Base-by-base conservation (phyloP, 768 basidiomycete species). In the Boletus edulis region DNA sequence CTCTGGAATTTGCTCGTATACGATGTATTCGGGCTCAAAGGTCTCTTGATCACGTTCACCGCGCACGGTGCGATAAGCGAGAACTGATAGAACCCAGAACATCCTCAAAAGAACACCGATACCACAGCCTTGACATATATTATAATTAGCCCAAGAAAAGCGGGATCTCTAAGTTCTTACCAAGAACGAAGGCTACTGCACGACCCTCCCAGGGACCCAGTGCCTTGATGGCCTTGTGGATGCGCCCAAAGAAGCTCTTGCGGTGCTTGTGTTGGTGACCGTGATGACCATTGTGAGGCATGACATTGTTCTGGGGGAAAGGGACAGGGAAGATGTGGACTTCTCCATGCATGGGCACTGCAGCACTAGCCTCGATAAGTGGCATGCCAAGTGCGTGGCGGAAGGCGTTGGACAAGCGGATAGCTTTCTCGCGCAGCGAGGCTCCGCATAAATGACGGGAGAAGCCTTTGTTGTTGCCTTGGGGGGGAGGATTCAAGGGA, bases 121-220 rank as follows among this genome's bases (percentile, higher is more conserved):
- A 48, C 90, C 90, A 62, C 88, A 91, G n/a, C 89, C 89, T 90
- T 34, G 17, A 46, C 40, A 47, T 4, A 37, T 11, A 13, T 39
- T 31, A 35, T 20, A 5, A 44, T 60, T 24, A 59, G 18, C 6
- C 11, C 2, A 39, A 18, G 13, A 40, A 18, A 48, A 45, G 5
- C 3, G 17, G 35, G 1, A 52, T 12, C 2, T 4, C 2, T 4
- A 5, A 41, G 24, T 31, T 76, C 82, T 62, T 48, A 83, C 90
- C 91, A 17, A 93, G 79, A 53, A 93, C 90, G 56, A 93, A 93
- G 4, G 91, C 85, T 15, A 93, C 85, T 11, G 84, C 83, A 47
- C 89, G 78, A 48, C 89, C 89, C 71, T 93, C 91, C 89, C 91
- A 92, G 18, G 83, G 83, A 13, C 89, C 87, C 15, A 93, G 81